Evolutionary conservation across 768 basidiomycete species (phyloP), one percentile per base, ranked within the genome.

Genomic region (Mycena vulgaris): DNA sequence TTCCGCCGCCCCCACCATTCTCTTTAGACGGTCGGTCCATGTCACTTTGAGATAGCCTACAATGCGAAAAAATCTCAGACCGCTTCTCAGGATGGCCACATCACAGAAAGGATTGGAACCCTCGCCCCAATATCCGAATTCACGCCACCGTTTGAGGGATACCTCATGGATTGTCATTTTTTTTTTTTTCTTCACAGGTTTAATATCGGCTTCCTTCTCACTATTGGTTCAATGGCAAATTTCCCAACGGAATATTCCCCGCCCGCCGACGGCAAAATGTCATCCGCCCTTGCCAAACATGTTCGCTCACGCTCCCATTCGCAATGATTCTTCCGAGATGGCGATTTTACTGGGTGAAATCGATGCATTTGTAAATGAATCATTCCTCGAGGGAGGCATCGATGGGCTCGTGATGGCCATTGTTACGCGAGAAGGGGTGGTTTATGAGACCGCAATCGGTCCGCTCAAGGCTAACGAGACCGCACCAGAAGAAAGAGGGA

Each of bases 381-480:
- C 69, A 9, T 70, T 60, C 40, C 28, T 42, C 14, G 47, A 39
- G 3, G 73, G 73, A 14, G 75, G 75, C 7, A 76, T 79, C 17
- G 79, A 80, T 60, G 74, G 77, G 27, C 55, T 80, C 19, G 70
- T 71, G 5, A 61, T 78, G 16, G 78, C 75, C 10, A 70, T 80
- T 42, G 74, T 79, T 21, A 75, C 77, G 6, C 31, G 74, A 14
- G 55, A 75, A 33, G 79, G 78, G 21, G 31, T 70, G 6, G 31
- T 79, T 2, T 79, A 70, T 45, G 74, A 77, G 45, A 57, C 59
- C 21, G 65, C 62, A n/a, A 66, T 67, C 33, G 79, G 79, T 9
- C 66, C 63, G 7, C 71, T 74, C 11, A 63, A 69, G 27, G 78
- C 77, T 13, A 80, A 80, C 68, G 79, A 76, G 65, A 74, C 73